phyloP scores from a whole-genome alignment of 352 stramenopile species.

The Globisporangium nodosum region DNA sequence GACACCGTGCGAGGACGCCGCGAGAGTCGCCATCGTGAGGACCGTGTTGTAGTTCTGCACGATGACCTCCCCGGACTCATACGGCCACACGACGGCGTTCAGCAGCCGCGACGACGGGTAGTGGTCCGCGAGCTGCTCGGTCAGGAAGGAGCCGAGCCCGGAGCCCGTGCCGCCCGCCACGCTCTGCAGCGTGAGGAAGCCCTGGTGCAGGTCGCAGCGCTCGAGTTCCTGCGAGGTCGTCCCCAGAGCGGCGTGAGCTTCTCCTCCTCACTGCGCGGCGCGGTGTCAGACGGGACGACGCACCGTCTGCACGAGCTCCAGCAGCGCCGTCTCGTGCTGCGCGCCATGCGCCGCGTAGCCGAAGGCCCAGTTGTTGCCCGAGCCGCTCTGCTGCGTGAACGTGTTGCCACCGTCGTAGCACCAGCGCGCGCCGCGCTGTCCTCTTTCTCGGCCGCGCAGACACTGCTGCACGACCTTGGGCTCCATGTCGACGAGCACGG shows the following conservation, averaged over 20 bases:
- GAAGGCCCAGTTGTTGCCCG: slow-evolving; percentile 79
- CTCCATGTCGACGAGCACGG: slow-evolving; percentile 83
- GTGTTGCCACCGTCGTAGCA: slow-evolving; percentile 36
- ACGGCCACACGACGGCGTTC: slow-evolving; percentile 83
- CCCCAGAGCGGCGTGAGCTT: not conserved
- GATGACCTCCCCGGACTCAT: slow-evolving; percentile 78
- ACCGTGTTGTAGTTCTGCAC: slow-evolving; percentile 90
- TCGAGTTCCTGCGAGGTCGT: slow-evolving; percentile 46
- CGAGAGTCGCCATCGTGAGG: slow-evolving; percentile 78
- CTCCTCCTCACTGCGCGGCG: too few species aligned
- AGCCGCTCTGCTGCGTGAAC: slow-evolving; percentile 58
- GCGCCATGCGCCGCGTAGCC: slow-evolving; percentile 54
- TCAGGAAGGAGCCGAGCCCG: slow-evolving; percentile 77
- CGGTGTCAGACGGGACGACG: not conserved
- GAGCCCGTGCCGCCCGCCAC: slow-evolving; percentile 85
- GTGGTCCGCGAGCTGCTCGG: slow-evolving; percentile 61
- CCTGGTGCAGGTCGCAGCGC: slow-evolving; percentile 57
- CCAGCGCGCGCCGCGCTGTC: slow-evolving; percentile 17
- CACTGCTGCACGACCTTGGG: slow-evolving; percentile 66
- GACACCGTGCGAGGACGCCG: slow-evolving; percentile 48
- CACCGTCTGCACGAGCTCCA: slow-evolving; percentile 51
- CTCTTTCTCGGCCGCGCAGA: slow-evolving; percentile 8
- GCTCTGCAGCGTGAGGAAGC: slow-evolving; percentile 79
- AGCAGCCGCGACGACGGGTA: slow-evolving; percentile 49
- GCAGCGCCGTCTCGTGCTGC: slow-evolving; percentile 29